Conservation (phyloP, 129 eudicot species). For the Smallanthus sonchifolius region DNA sequence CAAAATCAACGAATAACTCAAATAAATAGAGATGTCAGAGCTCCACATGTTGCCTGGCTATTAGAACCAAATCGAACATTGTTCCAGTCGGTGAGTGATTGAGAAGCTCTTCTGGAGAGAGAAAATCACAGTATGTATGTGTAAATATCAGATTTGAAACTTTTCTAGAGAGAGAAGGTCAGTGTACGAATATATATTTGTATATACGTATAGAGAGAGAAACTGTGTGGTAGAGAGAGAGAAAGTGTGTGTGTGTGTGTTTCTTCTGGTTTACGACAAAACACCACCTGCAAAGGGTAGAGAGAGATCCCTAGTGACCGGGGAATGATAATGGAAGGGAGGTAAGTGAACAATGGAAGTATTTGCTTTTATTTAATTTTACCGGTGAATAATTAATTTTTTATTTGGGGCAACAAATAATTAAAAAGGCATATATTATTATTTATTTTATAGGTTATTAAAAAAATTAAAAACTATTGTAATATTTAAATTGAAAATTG, state of each 20-base stretch:
- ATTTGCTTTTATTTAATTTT: constrained; percentile 4
- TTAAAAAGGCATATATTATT: neutral
- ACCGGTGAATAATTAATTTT: neutral
- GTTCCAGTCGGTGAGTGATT: constrained; percentile 26
- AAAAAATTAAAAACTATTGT: no score
- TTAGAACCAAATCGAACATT: constrained; percentile 20
- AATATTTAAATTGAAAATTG: neutral
- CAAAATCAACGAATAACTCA: constrained; percentile 11
- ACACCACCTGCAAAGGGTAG: constrained; percentile 35
- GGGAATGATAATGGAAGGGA: constrained; percentile 26
- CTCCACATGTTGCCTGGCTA: constrained; percentile 21
- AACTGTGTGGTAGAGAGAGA: constrained; percentile 19
- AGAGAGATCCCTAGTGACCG: constrained; percentile 30
- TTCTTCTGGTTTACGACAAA: constrained; percentile 41
- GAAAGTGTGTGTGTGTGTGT: constrained; percentile 11
- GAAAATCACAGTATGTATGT: no score
- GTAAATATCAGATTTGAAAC: neutral
- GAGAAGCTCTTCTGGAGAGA: constrained; percentile 6
- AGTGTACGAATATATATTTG: neutral
- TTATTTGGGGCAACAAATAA: neutral
- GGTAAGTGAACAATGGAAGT: constrained; percentile 39
- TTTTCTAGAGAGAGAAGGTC: constrained; percentile 17
- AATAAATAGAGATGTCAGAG: constrained; percentile 28
- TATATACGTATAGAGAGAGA: constrained; percentile 31
- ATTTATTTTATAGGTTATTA: neutral